These are phyloP conservation scores for Cryptosporidium baileyi DNA, from an alignment of 169 alveolate species.

Conservation along the genomic window DNA sequence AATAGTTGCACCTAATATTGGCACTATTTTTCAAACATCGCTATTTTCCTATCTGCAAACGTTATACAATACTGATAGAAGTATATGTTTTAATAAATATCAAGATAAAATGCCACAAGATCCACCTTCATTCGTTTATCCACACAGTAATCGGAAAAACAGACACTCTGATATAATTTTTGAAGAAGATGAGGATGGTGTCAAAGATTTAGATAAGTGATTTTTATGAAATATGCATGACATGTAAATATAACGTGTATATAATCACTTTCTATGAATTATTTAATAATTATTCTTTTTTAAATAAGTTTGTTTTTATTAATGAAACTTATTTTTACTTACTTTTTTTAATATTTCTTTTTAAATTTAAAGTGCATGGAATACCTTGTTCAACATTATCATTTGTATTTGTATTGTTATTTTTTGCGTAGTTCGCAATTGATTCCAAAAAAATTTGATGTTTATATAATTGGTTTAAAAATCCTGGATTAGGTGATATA, in stretches of 20 bases:
- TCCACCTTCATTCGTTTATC: constrained; percentile 40
- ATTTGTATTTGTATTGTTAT: neutral
- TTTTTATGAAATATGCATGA: too few species aligned
- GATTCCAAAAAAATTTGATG: neutral
- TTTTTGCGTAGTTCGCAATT: neutral
- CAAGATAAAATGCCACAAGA: constrained; percentile 68
- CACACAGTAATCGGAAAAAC: constrained; percentile 57
- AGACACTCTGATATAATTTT: constrained; percentile 61
- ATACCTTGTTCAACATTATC: constrained; percentile 5
- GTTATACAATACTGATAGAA: constrained; percentile 31
- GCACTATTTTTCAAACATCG: constrained; percentile 58
- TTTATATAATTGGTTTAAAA: constrained; percentile 10
- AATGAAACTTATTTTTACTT: neutral
- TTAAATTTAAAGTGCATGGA: neutral
- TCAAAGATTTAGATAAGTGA: constrained; percentile 40
- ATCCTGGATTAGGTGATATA: constrained; percentile 59
- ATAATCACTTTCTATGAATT: too few species aligned
- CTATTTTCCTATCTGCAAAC: constrained; percentile 56
- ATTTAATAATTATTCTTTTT: neutral
- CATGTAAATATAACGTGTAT: too few species aligned
- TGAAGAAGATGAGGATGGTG: constrained; percentile 64
- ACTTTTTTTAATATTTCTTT: constrained; percentile 15
- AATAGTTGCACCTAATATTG: constrained; percentile 64
- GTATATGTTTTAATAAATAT: constrained; percentile 27
- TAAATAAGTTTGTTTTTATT: neutral